A percentile compares a stretch with the other conserved stretches of the same genome.
phyloP scores from a whole-genome alignment of 2,329 filamentous ascomycete genomes.

The Talaromyces sp. region DNA sequence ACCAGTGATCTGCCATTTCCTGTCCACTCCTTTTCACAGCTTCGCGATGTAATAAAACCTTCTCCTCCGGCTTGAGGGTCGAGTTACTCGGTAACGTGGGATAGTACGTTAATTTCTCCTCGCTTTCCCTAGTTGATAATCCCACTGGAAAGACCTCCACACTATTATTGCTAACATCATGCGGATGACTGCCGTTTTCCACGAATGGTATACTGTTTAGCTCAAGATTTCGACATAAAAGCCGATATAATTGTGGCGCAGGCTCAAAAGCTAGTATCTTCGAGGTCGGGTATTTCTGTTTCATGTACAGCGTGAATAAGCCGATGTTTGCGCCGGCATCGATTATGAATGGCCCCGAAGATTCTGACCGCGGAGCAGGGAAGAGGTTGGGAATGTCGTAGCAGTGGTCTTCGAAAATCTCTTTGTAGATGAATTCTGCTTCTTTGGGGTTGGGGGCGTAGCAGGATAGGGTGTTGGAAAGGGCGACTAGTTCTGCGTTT shows the following conservation, averaged over 20 bases:
- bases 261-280: conserved; percentile 6
- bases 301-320: conserved; percentile 7
- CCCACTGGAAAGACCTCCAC: neutral
- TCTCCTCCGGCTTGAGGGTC: neutral
- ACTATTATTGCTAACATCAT: neutral
- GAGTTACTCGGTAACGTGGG: conserved; percentile 1
- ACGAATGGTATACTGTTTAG: neutral
- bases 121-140: neutral
- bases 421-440: conserved; percentile 8
- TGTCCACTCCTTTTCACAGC: neutral
- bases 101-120: neutral
- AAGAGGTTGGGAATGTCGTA: neutral
- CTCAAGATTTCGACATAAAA: neutral
- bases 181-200: neutral
- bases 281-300: neutral
- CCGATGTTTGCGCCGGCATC: conserved; percentile 7
- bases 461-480: neutral
- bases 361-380: neutral
- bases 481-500: neutral
- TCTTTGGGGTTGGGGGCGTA: conserved; percentile 3
- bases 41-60: neutral
- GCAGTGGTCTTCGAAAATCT: conserved; percentile 9
- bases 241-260: neutral
- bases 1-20: neutral
- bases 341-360: neutral